Percentiles rank a stretch among this genome's conserved stretches.
Evolutionary conservation across 2,329 filamentous ascomycete genomes (phyloP).

Genomic region (Fusarium sp.): DNA sequence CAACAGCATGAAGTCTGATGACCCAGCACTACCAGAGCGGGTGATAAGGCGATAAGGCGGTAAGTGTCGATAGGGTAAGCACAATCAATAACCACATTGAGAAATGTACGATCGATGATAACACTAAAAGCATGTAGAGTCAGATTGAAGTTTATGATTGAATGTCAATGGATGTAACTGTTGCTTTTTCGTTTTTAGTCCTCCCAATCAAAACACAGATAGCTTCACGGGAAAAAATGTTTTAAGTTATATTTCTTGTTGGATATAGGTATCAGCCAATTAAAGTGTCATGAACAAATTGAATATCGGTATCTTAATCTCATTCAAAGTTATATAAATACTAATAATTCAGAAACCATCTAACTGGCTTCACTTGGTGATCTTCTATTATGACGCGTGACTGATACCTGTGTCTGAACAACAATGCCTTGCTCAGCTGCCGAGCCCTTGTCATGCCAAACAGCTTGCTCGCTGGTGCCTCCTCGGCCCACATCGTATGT

Average conservation of each 20-base stretch:
- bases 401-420: slow-evolving; percentile 3
- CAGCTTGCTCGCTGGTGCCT: background rate
- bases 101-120: background rate
- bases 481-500: slow-evolving; percentile 9
- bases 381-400: slow-evolving; percentile 4
- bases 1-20: background rate
- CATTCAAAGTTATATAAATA: too few relatives aligned
- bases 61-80: background rate
- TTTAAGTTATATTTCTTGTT: too few relatives aligned
- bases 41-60: background rate
- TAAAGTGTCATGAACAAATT: too few relatives aligned
- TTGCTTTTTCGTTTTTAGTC: too few relatives aligned
- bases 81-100: background rate
- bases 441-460: background rate
- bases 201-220: too few relatives aligned
- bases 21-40: background rate
- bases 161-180: too few relatives aligned
- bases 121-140: too few relatives aligned
- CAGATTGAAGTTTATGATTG: too few relatives aligned
- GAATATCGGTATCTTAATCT: too few relatives aligned
- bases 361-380: background rate
- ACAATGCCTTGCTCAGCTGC: slow-evolving; percentile 6
- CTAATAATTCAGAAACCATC: background rate
- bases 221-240: too few relatives aligned
- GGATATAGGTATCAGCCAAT: too few relatives aligned